These are phyloP conservation scores for Nicotiana benthamiana DNA, from an alignment of 257 asterid genomes.

Conservation along the genomic window DNA sequence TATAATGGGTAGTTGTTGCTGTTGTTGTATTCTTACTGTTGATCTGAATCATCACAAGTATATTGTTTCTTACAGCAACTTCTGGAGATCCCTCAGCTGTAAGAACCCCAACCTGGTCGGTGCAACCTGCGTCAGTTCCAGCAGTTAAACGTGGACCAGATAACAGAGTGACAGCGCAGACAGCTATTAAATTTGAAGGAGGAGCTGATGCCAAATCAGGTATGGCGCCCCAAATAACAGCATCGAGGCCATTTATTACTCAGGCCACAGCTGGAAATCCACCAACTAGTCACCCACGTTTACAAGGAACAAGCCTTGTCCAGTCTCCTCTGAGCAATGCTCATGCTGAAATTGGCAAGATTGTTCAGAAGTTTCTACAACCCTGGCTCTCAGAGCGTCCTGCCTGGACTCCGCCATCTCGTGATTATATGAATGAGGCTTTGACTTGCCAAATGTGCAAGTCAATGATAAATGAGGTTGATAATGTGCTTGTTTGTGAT, in stretches of 20 bases:
- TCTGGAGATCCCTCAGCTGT: conserved; percentile 35
- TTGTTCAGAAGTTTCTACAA: conserved; percentile 64
- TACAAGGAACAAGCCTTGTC: conserved; percentile 37
- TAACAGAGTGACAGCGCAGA: conserved; percentile 38
- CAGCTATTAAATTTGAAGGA: conserved; percentile 53
- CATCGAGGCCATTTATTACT: conserved; percentile 38
- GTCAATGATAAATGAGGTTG: conserved; percentile 46
- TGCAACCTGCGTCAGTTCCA: conserved; percentile 50
- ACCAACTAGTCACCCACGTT: conserved; percentile 19
- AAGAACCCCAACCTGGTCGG: conserved; percentile 71
- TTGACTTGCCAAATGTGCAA: conserved; percentile 73
- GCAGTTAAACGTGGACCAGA: conserved; percentile 43
- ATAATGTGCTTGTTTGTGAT: conserved; percentile 78
- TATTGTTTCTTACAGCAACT: conserved; percentile 25
- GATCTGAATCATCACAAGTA: neutral
- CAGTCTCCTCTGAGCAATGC: conserved; percentile 36
- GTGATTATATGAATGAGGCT: conserved; percentile 81
- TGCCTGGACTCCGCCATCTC: conserved; percentile 80
- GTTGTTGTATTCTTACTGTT: neutral
- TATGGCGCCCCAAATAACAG: conserved; percentile 39
- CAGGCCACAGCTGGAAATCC: conserved; percentile 41
- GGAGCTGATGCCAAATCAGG: conserved; percentile 41
- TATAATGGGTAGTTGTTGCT: no score
- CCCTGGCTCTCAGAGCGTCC: conserved; percentile 49
- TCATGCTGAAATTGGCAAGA: conserved; percentile 75